A percentile compares a stretch with the other conserved stretches of the same genome.
phyloP scores from a whole-genome alignment of 768 basidiomycete genomes.

The Leccinum broughii region DNA sequence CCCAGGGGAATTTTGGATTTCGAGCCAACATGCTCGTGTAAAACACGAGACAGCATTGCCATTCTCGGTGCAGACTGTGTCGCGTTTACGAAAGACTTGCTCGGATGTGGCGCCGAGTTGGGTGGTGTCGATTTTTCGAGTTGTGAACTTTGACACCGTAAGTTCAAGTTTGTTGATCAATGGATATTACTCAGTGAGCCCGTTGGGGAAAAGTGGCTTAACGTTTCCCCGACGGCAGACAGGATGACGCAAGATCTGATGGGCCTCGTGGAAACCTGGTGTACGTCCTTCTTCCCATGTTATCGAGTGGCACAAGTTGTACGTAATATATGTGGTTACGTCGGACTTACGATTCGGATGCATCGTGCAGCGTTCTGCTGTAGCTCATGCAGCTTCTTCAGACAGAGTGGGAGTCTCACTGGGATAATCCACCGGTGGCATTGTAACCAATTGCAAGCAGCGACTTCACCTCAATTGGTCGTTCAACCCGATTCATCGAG shows the following conservation, averaged over 20 bases:
- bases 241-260: not conserved
- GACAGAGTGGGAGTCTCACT: not conserved
- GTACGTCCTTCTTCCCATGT: not conserved
- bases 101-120: not conserved
- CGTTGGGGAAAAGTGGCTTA: not conserved
- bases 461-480: not conserved
- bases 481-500: not conserved
- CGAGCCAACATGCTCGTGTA: not conserved
- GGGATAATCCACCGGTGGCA: not conserved
- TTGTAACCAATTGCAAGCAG: not conserved
- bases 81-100: not conserved
- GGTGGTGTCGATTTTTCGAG: not conserved
- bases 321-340: not conserved
- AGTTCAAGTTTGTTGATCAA: not conserved
- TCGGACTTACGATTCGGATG: not conserved
- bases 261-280: conserved; percentile 3
- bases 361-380: not conserved
- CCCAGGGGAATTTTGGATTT: not conserved
- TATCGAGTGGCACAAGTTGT: not conserved
- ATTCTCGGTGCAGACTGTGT: not conserved
- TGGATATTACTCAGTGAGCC: not conserved
- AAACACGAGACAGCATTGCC: not conserved
- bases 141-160: not conserved
- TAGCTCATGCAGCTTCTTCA: not conserved
- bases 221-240: not conserved